A percentile compares a stretch with the other conserved stretches of the same genome.
phyloP scores from a whole-genome alignment of 2,329 filamentous ascomycete species.

The Botrytis elliptica region DNA sequence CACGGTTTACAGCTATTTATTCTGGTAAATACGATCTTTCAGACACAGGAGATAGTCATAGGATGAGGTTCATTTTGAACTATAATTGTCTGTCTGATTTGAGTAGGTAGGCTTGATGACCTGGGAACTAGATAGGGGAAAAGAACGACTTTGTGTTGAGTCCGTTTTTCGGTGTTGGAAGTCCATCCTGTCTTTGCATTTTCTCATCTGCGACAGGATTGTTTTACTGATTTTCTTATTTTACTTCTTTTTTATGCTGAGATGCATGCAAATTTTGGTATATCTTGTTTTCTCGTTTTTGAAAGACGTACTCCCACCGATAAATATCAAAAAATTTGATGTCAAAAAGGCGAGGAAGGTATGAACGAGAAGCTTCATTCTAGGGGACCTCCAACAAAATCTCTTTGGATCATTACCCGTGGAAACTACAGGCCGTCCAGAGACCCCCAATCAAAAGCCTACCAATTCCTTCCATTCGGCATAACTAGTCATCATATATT shows the following conservation, averaged over 20 bases:
- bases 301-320: too few species aligned
- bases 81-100: not conserved
- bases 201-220: not conserved
- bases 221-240: accelerated
- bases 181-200: not conserved
- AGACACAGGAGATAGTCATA: not conserved
- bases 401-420: not conserved
- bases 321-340: too few species aligned
- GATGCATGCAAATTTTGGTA: accelerated
- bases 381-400: not conserved
- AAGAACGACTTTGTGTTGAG: not conserved
- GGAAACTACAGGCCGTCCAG: accelerated
- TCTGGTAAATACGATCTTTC: not conserved
- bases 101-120: not conserved
- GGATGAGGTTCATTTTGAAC: not conserved
- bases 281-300: too few species aligned
- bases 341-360: too few species aligned
- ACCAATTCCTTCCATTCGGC: not conserved
- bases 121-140: not conserved
- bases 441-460: not conserved
- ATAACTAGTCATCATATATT: not conserved
- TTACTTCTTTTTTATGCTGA: accelerated
- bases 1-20: accelerated
- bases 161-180: not conserved
- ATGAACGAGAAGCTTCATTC: not conserved